Conservation (phyloP, 768 basidiomycete species). For the Leccinum variicolor region DNA sequence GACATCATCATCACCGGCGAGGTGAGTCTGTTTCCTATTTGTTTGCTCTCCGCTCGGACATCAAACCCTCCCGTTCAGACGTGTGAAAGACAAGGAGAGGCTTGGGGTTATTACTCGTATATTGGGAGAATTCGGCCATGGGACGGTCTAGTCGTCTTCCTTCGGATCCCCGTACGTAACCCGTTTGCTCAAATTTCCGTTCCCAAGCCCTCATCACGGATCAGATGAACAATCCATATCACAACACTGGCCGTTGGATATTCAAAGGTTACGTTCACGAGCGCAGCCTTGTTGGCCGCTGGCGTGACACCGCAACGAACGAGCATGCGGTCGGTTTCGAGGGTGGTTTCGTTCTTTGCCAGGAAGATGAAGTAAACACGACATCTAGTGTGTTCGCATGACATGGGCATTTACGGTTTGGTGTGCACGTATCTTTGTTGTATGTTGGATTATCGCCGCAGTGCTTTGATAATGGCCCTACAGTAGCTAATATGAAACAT, state of each 20-base stretch:
- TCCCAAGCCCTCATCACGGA: constrained; percentile 13
- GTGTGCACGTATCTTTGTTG: constrained; percentile 8
- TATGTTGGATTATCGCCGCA: constrained; percentile 12
- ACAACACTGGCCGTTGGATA: constrained; percentile 41
- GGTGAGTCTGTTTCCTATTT: constrained; percentile 28
- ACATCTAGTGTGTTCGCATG: constrained; percentile 10
- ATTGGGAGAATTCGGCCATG: constrained; percentile 49
- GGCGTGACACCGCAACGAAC: constrained; percentile 48
- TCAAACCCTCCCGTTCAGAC: constrained; percentile 31
- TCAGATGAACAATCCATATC: constrained; percentile 34
- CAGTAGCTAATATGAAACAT: constrained; percentile 3
- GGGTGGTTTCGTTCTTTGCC: constrained; percentile 46
- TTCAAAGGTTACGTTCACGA: constrained; percentile 53
- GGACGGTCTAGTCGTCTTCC: constrained; percentile 48
- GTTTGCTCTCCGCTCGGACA: not conserved
- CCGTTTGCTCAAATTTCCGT: not conserved
- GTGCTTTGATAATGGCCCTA: constrained; percentile 13
- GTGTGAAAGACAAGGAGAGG: constrained; percentile 39
- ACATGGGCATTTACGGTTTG: constrained; percentile 17
- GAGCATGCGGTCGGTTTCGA: constrained; percentile 42
- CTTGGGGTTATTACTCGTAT: constrained; percentile 47
- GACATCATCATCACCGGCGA: constrained; percentile 54
- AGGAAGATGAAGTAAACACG: constrained; percentile 26
- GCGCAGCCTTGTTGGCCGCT: constrained; percentile 49
- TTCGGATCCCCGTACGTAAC: constrained; percentile 43